phyloP scores from a whole-genome alignment of 306 rosid genomes.

The Sophora flavescens region DNA sequence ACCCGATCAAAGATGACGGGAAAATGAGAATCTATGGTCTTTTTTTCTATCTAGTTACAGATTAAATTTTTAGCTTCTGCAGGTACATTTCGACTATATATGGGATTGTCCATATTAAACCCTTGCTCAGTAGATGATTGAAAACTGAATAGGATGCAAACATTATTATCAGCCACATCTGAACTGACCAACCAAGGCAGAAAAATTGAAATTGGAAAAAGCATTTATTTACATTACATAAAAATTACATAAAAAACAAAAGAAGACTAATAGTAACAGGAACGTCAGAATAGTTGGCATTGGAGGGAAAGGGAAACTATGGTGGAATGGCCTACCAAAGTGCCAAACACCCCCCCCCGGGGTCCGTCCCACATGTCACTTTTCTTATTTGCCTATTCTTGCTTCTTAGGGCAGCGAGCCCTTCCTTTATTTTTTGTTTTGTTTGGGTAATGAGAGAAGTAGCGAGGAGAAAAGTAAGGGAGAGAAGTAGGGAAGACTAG shows the following conservation, averaged over 20 bases:
- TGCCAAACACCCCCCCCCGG: slow-evolving; percentile 33
- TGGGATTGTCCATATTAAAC: too few relatives aligned
- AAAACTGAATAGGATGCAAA: too few relatives aligned
- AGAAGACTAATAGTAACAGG: slow-evolving; percentile 8
- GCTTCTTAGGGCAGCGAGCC: slow-evolving; percentile 29
- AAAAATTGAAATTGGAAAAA: neutral
- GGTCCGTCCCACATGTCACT: neutral
- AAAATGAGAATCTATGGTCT: too few relatives aligned
- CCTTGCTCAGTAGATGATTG: too few relatives aligned
- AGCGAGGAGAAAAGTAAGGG: too few relatives aligned
- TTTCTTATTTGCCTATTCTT: slow-evolving; percentile 23
- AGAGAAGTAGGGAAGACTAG: too few relatives aligned
- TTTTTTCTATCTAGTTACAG: too few relatives aligned
- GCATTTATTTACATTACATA: neutral
- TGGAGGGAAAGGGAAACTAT: slow-evolving; percentile 30
- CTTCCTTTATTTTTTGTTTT: neutral
- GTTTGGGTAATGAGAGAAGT: too few relatives aligned
- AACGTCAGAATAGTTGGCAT: slow-evolving; percentile 43
- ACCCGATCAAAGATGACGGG: too few relatives aligned
- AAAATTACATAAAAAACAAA: slow-evolving; percentile 7
- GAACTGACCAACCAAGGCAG: slow-evolving; percentile 34
- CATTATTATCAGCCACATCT: too few relatives aligned
- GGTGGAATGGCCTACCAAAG: slow-evolving; percentile 55
- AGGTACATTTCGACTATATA: too few relatives aligned
- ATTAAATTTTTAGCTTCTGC: too few relatives aligned